Conservation (phyloP, 2,329 filamentous ascomycete genomes). For the Pseudogymnoascus sp. region DNA sequence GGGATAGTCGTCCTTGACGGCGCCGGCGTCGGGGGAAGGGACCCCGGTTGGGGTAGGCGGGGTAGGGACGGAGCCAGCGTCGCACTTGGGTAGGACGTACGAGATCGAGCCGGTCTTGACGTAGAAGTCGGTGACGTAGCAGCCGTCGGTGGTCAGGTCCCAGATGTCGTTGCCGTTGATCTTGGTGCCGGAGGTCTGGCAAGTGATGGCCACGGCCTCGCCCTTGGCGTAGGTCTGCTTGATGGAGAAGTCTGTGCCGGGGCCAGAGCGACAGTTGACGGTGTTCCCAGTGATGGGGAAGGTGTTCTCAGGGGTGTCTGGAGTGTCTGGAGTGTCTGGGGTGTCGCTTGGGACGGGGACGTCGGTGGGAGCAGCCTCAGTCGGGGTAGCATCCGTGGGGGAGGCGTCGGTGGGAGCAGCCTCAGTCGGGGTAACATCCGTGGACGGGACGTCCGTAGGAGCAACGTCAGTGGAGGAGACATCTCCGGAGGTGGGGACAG, state of each 20-base stretch:
- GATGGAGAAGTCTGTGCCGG: conserved; percentile 18
- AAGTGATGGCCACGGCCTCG: conserved; percentile 9
- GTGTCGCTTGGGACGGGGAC: neutral
- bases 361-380: neutral
- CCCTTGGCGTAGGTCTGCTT: conserved; percentile 13
- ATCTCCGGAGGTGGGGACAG: conserved; percentile 10
- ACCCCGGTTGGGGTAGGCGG: neutral
- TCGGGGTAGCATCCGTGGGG: neutral
- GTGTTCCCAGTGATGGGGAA: conserved; percentile 19
- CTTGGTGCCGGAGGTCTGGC: conserved; percentile 13
- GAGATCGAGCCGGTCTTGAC: conserved; percentile 20
- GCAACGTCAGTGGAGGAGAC: neutral
- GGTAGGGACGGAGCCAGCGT: neutral
- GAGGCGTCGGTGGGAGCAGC: neutral
- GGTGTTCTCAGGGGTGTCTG: neutral
- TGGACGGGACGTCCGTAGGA: neutral
- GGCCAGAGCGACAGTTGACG: conserved; percentile 23
- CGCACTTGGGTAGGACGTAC: neutral
- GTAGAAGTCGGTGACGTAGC: conserved; percentile 26
- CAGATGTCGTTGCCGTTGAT: conserved; percentile 21
- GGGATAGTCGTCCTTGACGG: conserved; percentile 10
- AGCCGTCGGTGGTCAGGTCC: conserved; percentile 24
- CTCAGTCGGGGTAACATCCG: neutral
- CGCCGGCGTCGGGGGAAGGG: neutral
- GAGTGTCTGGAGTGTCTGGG: too few relatives aligned